phyloP scores from a whole-genome alignment of 73 alveolate species.

The Stentor coeruleus region DNA sequence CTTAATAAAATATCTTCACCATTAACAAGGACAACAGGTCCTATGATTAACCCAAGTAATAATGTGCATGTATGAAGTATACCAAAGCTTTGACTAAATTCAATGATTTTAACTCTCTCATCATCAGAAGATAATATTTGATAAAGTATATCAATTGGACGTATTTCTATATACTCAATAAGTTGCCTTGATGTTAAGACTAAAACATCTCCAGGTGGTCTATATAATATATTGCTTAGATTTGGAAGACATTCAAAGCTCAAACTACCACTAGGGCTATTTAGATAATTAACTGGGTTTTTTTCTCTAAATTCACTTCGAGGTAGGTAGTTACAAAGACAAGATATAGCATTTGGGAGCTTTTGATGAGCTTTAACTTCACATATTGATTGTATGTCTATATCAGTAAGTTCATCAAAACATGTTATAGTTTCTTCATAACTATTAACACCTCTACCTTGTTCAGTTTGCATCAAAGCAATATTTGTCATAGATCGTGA shows the following conservation, averaged over 20 bases:
- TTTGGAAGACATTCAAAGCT: constrained; percentile 4
- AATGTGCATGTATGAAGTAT: background rate
- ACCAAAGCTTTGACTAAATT: background rate
- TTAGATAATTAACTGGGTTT: background rate
- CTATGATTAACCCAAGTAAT: background rate
- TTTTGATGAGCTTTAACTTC: background rate
- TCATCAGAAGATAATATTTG: background rate
- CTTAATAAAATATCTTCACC: background rate
- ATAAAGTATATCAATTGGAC: constrained; percentile 13
- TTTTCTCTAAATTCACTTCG: background rate
- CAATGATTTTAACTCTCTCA: background rate
- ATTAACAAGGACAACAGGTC: background rate
- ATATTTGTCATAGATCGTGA: background rate
- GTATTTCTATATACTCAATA: background rate
- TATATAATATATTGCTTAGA: background rate
- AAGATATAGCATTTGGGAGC: background rate
- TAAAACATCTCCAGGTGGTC: constrained; percentile 13
- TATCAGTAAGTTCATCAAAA: background rate
- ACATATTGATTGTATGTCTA: background rate
- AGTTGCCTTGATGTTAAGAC: background rate
- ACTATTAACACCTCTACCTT: background rate
- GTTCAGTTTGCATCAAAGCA: constrained; percentile 16
- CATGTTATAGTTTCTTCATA: constrained; percentile 15
- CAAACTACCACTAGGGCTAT: background rate
- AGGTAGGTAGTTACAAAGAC: background rate